Evolutionary conservation across 441 rosid genomes (phyloP), one percentile per base, ranked within the genome.

Genomic region (Populus hybrid): DNA sequence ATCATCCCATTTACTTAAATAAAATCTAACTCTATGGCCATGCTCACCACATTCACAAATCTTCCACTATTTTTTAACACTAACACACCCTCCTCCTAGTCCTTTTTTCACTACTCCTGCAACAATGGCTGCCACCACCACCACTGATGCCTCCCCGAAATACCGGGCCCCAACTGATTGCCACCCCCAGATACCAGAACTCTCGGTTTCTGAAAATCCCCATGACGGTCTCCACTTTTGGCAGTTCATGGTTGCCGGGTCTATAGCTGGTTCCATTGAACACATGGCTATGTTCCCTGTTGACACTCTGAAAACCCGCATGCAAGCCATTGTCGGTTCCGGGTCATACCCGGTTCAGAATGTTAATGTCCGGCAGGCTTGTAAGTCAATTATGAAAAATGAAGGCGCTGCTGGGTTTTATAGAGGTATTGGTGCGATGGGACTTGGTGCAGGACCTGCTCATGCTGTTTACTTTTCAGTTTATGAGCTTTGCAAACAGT

Each of bases 221-320:
- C 95, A 90, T 72, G 93, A 93, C 63, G 98, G 93, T n/a, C 94
- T 93, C 21, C 83, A 81, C 30, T 93, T 93, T 84, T 92, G 94
- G 93, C 95, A 93, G 66, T 91, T 84, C 86, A 93, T 93, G 97
- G 72, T 92, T 16, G 90, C 95, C 4, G 95, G 97, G 32, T 92
- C 97, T 16, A 86, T 93, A 66, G 97, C 97, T 21, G 98, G 97
- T 23, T 89, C 90, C 65, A 81, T 90, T 34, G 97, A 93, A 30
- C 97, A 93, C 81, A 90, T 85, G 88, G 87, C 89, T 35, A 90
- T 90, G 94, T 90, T 89, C 73, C 92, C 92, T 4, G 85, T 89
- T n/a, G 91, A 90, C 83, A 88, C 94, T 1, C 83, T 90, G 63
- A 90, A 89, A 81, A 89, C 91, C 74, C 94, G 83, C 54, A 90